Evolutionary conservation across 2,329 filamentous ascomycete species (phyloP), one percentile per base, ranked within the genome.

Genomic region (Cadophora sp.): DNA sequence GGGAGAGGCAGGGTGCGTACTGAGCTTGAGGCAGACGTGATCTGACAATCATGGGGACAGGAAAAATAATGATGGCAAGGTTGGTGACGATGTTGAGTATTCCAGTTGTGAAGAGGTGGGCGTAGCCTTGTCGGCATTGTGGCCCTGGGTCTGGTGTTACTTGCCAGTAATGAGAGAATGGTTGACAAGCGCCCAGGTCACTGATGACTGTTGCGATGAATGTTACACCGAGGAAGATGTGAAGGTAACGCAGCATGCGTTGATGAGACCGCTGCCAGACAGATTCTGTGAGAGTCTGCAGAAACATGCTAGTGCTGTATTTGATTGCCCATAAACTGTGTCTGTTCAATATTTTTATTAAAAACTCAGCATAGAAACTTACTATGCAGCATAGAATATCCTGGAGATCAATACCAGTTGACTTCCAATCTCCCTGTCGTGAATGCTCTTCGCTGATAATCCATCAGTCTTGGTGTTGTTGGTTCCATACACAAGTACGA

Each of bases 261-360:
- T 92, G 88, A 77, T 96, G 93, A 31, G 89, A 89, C 62, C 86
- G 86, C 73, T 91, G 89, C 91, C 94, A 97, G 66, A 92, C 91
- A 50, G 91, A 87, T 66, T 88, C 89, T 3, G 93, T 96, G 65
- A 98, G 86, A 61, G 94, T 91, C 77, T 91, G 91, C 71, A 98
- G 88, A 76, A 97, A 98, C 77, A 97, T 93, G 68, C 94, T 91
- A 66, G 97, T 90, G 59, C 94, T 92, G 76, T 90, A 88, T 79
- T 98, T 99, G 72, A 95, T 89, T 69, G 91, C 89, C 95, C 96
- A 99, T 69, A 98, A 89, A 75, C 93, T 97, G 75, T 40, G 56
- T 34, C 58, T 55, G 27, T 65, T 68, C 62, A 65, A 66, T 37
- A 24, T 14, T 43, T 61, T 26, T 24, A 14, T 19, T 9, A n/a